Base-by-base conservation (phyloP, 306 rosid species). In the Quercus parvula region DNA sequence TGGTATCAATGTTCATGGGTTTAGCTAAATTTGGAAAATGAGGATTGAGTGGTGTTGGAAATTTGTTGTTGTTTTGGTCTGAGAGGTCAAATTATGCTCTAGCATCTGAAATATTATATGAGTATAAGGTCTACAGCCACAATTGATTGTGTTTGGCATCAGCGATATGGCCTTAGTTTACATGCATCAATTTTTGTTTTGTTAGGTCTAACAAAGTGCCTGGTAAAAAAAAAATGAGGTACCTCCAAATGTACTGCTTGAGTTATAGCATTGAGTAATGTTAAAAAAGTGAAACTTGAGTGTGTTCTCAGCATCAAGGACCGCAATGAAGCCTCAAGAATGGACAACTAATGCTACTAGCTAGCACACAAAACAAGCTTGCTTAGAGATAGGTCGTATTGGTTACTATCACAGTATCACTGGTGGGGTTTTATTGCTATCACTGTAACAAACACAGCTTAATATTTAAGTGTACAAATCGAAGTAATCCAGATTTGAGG, bases 401-500 rank as follows among this genome's bases (percentile, higher is more conserved):
- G 44, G 75, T 80, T 35, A 1, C 51, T 66, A 15, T 71, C 77
- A 20, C 9, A 6, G 52, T 35, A 61, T 71, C 75, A 31, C 9
- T 14, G 57, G 77, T 74, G 82, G 71, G 78, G 69, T 62, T 63
- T 69, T 62, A 61, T 19, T 41, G 64, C 54, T 66, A 69, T 88
- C 85, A 54, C 30, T 70, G 31, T 81, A 28, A 77, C 84, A 84
- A 66, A 49, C 71, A 49, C 71, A 78, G 74, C 73, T 79, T 70
- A 56, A 51, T 63, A 22, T 74, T 78, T 18, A 63, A 5, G 25
- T 3, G 13, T 19, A 33, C 27, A 24, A 67, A n/a, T n/a, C 27
- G 72, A 31, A 86, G 81, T 22, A 17, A 79, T 73, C 56, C 70
- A 5, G 41, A 75, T 78, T 66, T 54, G 76, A 64, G 67, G 89